Percentiles rank a stretch among this genome's conserved stretches.
Conservation (phyloP, 306 rosid species). For the Alnus glutinosa region DNA sequence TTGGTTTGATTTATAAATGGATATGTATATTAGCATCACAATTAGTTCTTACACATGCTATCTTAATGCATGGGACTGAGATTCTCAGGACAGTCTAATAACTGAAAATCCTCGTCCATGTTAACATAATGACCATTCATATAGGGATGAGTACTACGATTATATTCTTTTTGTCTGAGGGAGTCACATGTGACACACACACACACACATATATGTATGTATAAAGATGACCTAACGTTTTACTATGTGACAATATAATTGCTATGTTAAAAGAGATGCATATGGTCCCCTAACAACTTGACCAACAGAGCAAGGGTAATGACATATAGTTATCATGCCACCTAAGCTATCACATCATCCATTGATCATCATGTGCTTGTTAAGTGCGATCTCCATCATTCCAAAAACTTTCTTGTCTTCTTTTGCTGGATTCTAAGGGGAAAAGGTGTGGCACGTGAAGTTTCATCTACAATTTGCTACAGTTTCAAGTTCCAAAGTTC, state of each 20-base stretch:
- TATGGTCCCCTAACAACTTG: slow-evolving; percentile 72
- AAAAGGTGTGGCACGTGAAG: no score
- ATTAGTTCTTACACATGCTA: no score
- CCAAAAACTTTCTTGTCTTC: slow-evolving; percentile 6
- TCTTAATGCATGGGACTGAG: no score
- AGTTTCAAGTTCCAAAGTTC: not conserved
- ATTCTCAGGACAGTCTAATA: no score
- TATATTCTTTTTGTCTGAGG: not conserved
- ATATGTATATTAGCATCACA: no score
- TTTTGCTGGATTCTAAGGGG: not conserved
- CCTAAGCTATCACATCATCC: slow-evolving; percentile 58
- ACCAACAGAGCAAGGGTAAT: slow-evolving; percentile 36
- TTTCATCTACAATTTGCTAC: not conserved
- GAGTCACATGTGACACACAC: not conserved
- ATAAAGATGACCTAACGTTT: not conserved
- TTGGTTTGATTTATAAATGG: not conserved
- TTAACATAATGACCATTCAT: not conserved
- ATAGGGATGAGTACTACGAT: not conserved
- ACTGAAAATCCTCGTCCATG: not conserved
- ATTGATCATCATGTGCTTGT: slow-evolving; percentile 52
- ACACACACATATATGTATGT: not conserved
- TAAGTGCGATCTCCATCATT: slow-evolving; percentile 46
- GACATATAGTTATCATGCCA: slow-evolving; percentile 60
- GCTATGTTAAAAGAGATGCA: not conserved
- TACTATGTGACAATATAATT: slow-evolving; percentile 23